A percentile compares a stretch with the other conserved stretches of the same genome.
These are phyloP conservation scores for Lactarius evosmus DNA, from an alignment of 768 basidiomycete genomes.

Conservation along the genomic window DNA sequence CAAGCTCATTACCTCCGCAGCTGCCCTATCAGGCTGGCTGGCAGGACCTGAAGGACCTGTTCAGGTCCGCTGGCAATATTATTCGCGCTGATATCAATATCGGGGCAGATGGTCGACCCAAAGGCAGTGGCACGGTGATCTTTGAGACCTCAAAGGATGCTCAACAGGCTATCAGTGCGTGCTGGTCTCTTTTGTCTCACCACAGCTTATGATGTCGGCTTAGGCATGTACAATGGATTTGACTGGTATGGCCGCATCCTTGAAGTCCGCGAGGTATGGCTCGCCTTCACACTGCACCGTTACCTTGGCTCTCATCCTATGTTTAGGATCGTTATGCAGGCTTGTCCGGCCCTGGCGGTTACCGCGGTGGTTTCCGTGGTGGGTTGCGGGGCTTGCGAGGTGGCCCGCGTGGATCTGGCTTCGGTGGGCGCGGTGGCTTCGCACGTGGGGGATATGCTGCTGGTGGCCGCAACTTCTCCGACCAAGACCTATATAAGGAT, in stretches of 20 bases:
- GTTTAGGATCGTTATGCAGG: conserved; percentile 84
- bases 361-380: conserved; percentile 53
- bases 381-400: conserved; percentile 42
- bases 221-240: conserved; percentile 95
- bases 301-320: neutral
- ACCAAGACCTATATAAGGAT: conserved; percentile 87
- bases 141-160: conserved; percentile 92
- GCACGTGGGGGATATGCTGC: conserved; percentile 51
- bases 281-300: neutral
- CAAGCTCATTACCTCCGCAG: conserved; percentile 40
- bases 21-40: conserved; percentile 96
- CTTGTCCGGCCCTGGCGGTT: conserved; percentile 60
- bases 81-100: conserved; percentile 95
- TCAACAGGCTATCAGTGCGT: conserved; percentile 84
- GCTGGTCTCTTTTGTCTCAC: neutral
- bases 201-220: conserved; percentile 3
- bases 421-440: conserved; percentile 53
- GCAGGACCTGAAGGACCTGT: conserved; percentile 97
- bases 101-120: conserved; percentile 87
- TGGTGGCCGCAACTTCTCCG: conserved; percentile 69
- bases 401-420: conserved; percentile 48
- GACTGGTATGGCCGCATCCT: conserved; percentile 96
- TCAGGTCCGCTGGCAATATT: conserved; percentile 93
- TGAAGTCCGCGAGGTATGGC: conserved; percentile 87
- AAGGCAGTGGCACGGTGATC: conserved; percentile 96